Evolutionary conservation across 768 basidiomycete species (phyloP).

Genomic region (Kwoniella pini): DNA sequence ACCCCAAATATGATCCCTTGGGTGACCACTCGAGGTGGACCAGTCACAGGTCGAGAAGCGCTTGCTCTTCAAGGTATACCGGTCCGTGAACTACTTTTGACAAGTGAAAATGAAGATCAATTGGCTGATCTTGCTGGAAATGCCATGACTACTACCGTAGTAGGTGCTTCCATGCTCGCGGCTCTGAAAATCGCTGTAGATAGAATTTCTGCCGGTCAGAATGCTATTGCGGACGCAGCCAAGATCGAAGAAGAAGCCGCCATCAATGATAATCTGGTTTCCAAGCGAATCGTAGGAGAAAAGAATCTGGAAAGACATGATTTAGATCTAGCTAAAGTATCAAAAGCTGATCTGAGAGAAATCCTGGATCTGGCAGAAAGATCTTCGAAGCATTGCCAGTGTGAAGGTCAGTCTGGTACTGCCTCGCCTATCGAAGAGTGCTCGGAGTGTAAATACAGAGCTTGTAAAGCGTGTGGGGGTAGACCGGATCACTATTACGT

Average conservation of each 20-base stretch:
- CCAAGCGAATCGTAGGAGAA: slow-evolving; percentile 70
- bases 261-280: slow-evolving; percentile 60
- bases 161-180: slow-evolving; percentile 82
- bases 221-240: slow-evolving; percentile 68
- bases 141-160: slow-evolving; percentile 96
- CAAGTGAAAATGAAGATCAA: slow-evolving; percentile 89
- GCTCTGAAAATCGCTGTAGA: slow-evolving; percentile 70
- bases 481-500: slow-evolving; percentile 81
- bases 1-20: slow-evolving; percentile 97
- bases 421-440: slow-evolving; percentile 70
- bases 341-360: slow-evolving; percentile 58
- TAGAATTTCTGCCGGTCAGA: slow-evolving; percentile 68
- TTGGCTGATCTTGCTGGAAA: slow-evolving; percentile 93
- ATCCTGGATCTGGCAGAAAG: slow-evolving; percentile 67
- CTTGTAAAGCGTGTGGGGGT: slow-evolving; percentile 83
- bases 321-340: slow-evolving; percentile 67
- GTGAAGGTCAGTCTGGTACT: slow-evolving; percentile 82
- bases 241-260: slow-evolving; percentile 61
- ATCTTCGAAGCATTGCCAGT: slow-evolving; percentile 80
- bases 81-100: slow-evolving; percentile 84
- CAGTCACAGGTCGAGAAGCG: slow-evolving; percentile 90
- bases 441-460: slow-evolving; percentile 71
- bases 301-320: slow-evolving; percentile 66
- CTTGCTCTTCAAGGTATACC: slow-evolving; percentile 92
- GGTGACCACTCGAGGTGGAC: slow-evolving; percentile 91